A percentile compares a stretch with the other conserved stretches of the same genome.
These are phyloP conservation scores for Microdochium trichocladiopsis DNA, from an alignment of 2,329 filamentous ascomycete genomes.

Conservation along the genomic window DNA sequence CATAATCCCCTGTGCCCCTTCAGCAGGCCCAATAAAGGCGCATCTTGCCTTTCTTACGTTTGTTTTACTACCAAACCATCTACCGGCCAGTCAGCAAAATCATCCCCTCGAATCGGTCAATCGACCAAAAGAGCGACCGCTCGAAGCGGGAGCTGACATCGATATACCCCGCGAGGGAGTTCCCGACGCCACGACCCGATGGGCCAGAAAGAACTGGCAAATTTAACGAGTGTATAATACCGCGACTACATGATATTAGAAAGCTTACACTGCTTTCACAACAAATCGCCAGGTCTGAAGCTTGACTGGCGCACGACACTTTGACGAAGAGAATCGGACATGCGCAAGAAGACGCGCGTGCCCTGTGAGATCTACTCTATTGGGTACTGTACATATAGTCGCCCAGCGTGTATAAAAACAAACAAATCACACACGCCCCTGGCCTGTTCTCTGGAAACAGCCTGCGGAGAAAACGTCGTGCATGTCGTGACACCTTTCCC, in stretches of 20 bases:
- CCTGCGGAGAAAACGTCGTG: neutral
- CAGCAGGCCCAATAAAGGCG: neutral
- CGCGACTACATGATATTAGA: neutral
- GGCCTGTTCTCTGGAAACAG: neutral
- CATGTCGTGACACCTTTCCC: neutral
- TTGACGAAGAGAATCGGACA: conserved; percentile 4
- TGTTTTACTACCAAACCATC: conserved; percentile 4
- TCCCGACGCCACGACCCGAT: neutral
- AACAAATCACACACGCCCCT: neutral
- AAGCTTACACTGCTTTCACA: neutral
- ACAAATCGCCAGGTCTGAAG: neutral
- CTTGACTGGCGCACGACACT: conserved; percentile 3
- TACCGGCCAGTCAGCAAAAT: neutral
- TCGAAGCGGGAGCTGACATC: neutral
- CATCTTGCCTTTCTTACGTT: neutral
- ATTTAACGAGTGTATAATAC: conserved; percentile 10
- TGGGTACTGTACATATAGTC: conserved; percentile 11
- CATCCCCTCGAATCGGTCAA: neutral
- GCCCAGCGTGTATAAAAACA: conserved; percentile 11
- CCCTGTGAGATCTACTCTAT: conserved; percentile 8
- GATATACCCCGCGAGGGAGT: neutral
- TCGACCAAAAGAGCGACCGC: neutral
- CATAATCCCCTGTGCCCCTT: neutral
- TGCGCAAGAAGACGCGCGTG: neutral
- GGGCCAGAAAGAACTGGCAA: conserved; percentile 4